Evolutionary conservation across 306 rosid species (phyloP), one percentile per base, ranked within the genome.

Genomic region (Lotus japonicus): DNA sequence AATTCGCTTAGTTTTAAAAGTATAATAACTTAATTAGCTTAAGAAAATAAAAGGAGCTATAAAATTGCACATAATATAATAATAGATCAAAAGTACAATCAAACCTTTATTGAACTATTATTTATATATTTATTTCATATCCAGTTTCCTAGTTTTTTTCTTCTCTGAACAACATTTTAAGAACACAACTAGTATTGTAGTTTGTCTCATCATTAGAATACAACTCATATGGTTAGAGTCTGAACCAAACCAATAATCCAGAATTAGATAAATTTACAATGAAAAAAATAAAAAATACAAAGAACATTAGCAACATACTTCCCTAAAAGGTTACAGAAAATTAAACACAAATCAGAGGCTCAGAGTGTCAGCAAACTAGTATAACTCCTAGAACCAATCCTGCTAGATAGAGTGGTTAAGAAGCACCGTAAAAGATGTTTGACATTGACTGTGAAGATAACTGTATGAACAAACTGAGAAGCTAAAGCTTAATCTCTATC

Each of bases 381-480:
- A 23, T 56, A 44, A 48, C 18, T 33, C 68, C 41, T 49, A 38
- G 55, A 63, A 35, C 9, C 61, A 64, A 45, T 56, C 61, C 66
- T n/a, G 16, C 63, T 43, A 58, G 5, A 44, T 4, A 18, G 19
- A 70, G 48, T 26, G 31, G 12, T 57, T 55, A 42, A 12, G 65
- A 51, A 43, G 33, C 8, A 18, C 39, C 11, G 43, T 23, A 44
- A 67, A 62, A 38, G 11, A 63, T 46, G 74, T 58, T 13, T 18
- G 38, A 63, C 14, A 26, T 28, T 53, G 64, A 70, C 50, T 42
- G 60, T 39, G 81, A 70, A 64, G 53, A 82, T 35, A 70, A 36
- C 31, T 54, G 21, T 80, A 53, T 60, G 65, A 64, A 64, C 57
- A 64, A 71, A 71, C 33, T 48, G 45, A 70, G 9, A 23, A 56